Conservation (phyloP, 2,329 filamentous ascomycete genomes). For the Ophiostoma perfectum region DNA sequence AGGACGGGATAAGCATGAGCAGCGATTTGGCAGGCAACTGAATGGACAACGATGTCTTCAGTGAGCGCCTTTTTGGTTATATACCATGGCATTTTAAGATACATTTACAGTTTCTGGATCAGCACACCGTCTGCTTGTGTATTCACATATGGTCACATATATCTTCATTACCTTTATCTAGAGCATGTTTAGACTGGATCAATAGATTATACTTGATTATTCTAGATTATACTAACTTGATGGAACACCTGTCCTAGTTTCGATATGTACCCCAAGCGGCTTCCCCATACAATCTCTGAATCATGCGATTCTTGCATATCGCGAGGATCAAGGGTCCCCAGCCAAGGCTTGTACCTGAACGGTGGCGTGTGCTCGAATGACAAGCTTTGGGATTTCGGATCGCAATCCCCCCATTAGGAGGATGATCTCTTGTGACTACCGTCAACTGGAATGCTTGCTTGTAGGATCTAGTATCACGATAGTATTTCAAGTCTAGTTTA, state of each 20-base stretch:
- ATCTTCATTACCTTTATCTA: too few species aligned
- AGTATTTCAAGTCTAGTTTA: background rate
- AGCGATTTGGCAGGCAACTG: background rate
- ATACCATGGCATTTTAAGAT: background rate
- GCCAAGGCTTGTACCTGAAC: background rate
- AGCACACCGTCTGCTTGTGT: background rate
- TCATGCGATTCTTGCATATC: conserved; percentile 2
- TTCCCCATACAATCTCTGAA: background rate
- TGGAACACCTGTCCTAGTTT: too few species aligned
- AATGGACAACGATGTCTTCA: background rate
- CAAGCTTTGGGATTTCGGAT: background rate
- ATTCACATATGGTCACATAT: too few species aligned
- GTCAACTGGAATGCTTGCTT: background rate
- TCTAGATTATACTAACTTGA: background rate
- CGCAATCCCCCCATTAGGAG: background rate
- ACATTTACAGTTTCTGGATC: background rate
- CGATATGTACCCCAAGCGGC: background rate
- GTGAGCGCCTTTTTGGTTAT: background rate
- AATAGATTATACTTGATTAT: background rate
- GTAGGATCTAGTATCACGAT: background rate
- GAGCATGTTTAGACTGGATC: background rate
- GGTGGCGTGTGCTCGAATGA: background rate
- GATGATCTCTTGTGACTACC: background rate
- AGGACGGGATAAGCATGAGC: background rate
- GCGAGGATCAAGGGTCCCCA: background rate